Evolutionary conservation across 23 red algal species (phyloP).

Genomic region (Agarophyton chilense): DNA sequence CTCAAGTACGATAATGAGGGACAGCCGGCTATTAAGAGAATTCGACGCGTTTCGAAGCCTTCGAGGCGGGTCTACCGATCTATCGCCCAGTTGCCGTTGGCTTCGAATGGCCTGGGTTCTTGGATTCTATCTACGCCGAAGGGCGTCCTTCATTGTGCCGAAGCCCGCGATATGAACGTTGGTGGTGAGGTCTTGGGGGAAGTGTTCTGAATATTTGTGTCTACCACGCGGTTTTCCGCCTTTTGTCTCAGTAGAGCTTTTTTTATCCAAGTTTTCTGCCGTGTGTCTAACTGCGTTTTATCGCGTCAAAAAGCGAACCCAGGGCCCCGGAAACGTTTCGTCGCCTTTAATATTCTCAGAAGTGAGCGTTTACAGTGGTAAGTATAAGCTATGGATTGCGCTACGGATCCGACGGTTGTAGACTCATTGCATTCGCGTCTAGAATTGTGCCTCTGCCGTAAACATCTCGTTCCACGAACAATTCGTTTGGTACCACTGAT

Average conservation of each 20-base stretch:
- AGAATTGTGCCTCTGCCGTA: slow-evolving; percentile 67
- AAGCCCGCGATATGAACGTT: slow-evolving; percentile 54
- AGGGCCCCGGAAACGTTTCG: neutral
- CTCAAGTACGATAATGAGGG: slow-evolving; percentile 65
- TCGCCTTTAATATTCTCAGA: neutral
- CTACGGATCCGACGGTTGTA: slow-evolving; percentile 14
- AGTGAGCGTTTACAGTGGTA: slow-evolving; percentile 24
- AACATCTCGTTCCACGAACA: slow-evolving; percentile 75
- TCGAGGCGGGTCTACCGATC: slow-evolving; percentile 32
- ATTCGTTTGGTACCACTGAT: slow-evolving; percentile 42
- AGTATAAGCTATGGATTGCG: slow-evolving; percentile 23
- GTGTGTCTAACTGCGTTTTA: neutral
- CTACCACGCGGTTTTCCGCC: too few species aligned
- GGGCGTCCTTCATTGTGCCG: slow-evolving; percentile 61
- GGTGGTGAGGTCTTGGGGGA: slow-evolving; percentile 75
- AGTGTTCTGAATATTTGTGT: slow-evolving; percentile 31
- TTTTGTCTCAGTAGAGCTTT: too few species aligned
- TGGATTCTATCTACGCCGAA: slow-evolving; percentile 66
- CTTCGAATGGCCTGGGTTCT: slow-evolving; percentile 56
- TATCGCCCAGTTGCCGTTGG: slow-evolving; percentile 41
- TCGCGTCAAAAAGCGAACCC: neutral
- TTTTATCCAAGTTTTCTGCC: too few species aligned
- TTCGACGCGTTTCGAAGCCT: slow-evolving; percentile 70
- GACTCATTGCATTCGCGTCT: slow-evolving; percentile 34
- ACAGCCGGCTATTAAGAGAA: slow-evolving; percentile 38